Conservation (phyloP, 495 filamentous ascomycete species). For the Acidomyces sp. region DNA sequence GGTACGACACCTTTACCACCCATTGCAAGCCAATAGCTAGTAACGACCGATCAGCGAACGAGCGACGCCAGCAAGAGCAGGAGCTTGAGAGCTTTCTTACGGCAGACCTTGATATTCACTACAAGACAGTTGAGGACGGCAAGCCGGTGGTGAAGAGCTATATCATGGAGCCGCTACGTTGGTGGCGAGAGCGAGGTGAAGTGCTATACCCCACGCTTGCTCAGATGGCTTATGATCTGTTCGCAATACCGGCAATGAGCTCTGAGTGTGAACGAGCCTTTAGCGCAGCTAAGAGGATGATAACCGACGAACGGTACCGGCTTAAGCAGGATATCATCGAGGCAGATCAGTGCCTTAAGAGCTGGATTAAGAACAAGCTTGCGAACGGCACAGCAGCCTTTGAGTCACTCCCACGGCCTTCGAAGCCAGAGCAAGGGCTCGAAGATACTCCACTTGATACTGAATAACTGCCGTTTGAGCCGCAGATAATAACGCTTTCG, state of each 20-base stretch:
- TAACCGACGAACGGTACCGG: constrained; percentile 4
- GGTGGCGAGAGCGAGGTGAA: constrained; percentile 3
- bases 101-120: not conserved
- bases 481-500: no score
- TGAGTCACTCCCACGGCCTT: no score
- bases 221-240: constrained; percentile 4
- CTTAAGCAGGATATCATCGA: constrained; percentile 6
- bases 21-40: not conserved
- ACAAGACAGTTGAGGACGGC: no score
- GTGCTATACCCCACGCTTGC: constrained; percentile 8
- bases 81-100: constrained; percentile 4
- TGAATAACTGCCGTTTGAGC: no score
- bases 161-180: not conserved
- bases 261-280: constrained; percentile 10
- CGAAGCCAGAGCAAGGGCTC: no score
- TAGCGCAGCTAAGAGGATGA: constrained; percentile 7
- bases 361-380: not conserved
- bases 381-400: not conserved
- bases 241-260: constrained; percentile 8
- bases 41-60: no score
- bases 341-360: constrained; percentile 12
- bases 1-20: not conserved
- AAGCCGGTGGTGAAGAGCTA: constrained; percentile 1
- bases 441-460: no score
- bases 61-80: not conserved